Evolutionary conservation across 2,329 filamentous ascomycete genomes (phyloP), one percentile per base, ranked within the genome.

Genomic region (Paraconiothyrium brasiliense): DNA sequence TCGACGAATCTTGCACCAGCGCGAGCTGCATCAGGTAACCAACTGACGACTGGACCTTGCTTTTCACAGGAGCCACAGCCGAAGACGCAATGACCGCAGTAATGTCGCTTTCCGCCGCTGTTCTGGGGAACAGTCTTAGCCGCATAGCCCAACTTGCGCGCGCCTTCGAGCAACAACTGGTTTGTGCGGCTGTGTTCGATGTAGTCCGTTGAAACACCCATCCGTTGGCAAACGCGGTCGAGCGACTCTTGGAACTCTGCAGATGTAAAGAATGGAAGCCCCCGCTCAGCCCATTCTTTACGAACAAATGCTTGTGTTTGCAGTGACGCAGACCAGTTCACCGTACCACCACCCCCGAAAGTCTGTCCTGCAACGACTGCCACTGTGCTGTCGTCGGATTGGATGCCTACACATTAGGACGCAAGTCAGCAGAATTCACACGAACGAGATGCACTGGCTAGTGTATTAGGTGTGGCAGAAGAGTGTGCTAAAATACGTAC

Each of bases 341-440:
- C 80, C 0, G 92, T 93, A 6, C 93, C 93, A 58, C 94, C 94
- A 46, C 94, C 94, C 34, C 94, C 94, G 87, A 91, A 97, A 35
- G 87, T 87, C 59, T 87, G 86, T 1, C 92, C 94, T 0, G 90
- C 87, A 2, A 92, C 76, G 13, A 94, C 77, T 16, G 81, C 85
- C 35, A 90, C 81, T 6, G 85, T 76, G 32, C 67, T 76, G 59
- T 82, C 81, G 39, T 84, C 79, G 0, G 66, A 30, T 27, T 47
- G 52, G 44, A 67, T 56, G 24, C 30, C 54, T 48, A 16, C 2
- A 46, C 14, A 16, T 55, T 30, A 27, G 4, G 14, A 14, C 10
- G 6, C 16, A 54, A 22, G 27, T 46, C 39, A 46, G 39, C 14
- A 54, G 22, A 55, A 37, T 11, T 10, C 32, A 44, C 11, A 7